Base-by-base conservation (phyloP, 106 monocot species). In the Agapanthus africanus region DNA sequence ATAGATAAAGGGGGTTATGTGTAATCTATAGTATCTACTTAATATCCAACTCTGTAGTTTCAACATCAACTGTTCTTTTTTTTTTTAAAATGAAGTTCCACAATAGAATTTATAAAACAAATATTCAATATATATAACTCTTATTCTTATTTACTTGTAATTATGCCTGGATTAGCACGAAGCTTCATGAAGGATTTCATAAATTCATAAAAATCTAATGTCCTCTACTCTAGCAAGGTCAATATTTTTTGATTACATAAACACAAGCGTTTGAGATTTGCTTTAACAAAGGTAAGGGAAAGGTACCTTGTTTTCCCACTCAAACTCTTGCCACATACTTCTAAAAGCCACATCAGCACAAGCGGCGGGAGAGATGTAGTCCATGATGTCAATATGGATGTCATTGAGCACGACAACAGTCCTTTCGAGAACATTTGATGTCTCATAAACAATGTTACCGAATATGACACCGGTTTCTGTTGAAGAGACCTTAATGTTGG, bases 301-400 rank as follows among this genome's bases (percentile, higher is more conserved):
- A 40, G 11, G 14, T 83, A 93, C 93, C 93, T 93, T 94, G 65
- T 94, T 94, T 78, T 94, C 94, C 94, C 94, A 94, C 76, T 94
- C 94, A 77, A 94, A 94, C 77, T 94, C 90, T 34, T 90, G 90
- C 94, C 94, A 94, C 94, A 94, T 94, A 50, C 77, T 90, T 70
- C 87, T 84, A 69, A 94, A 94, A 50, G 87, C 79, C 11, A 74
- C 84, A 78, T 94, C 94, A 78, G 87, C 78, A 82, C 94, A 94
- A 10, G 71, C 71, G 49, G 87, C 90, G 38, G 93, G 93, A 73
- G 87, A 94, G 30, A 90, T 94, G 69, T 94, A 94, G 44, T 90
- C 90, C 90, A 94, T 94, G 57, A 90, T 90, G 76, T 94, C 90
- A 60, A 94, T 90, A 74, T 94, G 90, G 54, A 90, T 90, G 63